Evolutionary conservation across 176 grass and related monocot genomes (phyloP).

Genomic region (Leersia perrieri): DNA sequence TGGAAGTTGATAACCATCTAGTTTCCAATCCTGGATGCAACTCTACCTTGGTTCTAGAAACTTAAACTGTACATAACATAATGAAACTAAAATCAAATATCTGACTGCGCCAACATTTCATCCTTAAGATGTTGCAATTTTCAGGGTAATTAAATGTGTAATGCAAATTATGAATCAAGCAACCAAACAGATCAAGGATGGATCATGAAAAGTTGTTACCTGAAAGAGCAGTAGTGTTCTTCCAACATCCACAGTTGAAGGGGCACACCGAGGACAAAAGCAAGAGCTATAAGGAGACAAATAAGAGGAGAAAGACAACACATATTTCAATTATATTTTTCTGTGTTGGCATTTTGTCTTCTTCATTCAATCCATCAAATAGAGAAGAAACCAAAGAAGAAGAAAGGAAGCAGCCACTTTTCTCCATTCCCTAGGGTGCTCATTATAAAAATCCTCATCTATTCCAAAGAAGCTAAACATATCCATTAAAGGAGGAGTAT

Average conservation of each 20-base stretch:
- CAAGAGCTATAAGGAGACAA: conserved; percentile 46
- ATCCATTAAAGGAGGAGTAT: conserved; percentile 23
- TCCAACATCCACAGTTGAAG: conserved; percentile 26
- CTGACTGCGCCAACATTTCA: neutral
- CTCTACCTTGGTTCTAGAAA: neutral
- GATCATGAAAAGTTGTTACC: conserved; percentile 24
- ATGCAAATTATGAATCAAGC: conserved; percentile 6
- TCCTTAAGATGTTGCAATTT: conserved; percentile 14
- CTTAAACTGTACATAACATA: neutral
- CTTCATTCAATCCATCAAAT: conserved; percentile 37
- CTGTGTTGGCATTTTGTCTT: conserved; percentile 36
- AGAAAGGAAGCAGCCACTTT: conserved; percentile 23
- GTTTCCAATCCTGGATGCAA: neutral
- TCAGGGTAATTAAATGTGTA: neutral
- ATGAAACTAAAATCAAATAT: conserved; percentile 5
- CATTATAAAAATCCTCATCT: conserved; percentile 23
- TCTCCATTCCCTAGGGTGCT: conserved; percentile 40
- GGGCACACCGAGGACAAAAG: conserved; percentile 34
- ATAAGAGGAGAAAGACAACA: conserved; percentile 28
- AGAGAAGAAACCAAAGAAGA: conserved; percentile 56
- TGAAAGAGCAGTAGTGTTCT: conserved; percentile 26
- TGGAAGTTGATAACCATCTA: neutral
- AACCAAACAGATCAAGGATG: conserved; percentile 25
- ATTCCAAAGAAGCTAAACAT: conserved; percentile 45
- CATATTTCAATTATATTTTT: conserved; percentile 6